phyloP scores from a whole-genome alignment of 2,329 filamentous ascomycete species.

The Botrytis fabae region DNA sequence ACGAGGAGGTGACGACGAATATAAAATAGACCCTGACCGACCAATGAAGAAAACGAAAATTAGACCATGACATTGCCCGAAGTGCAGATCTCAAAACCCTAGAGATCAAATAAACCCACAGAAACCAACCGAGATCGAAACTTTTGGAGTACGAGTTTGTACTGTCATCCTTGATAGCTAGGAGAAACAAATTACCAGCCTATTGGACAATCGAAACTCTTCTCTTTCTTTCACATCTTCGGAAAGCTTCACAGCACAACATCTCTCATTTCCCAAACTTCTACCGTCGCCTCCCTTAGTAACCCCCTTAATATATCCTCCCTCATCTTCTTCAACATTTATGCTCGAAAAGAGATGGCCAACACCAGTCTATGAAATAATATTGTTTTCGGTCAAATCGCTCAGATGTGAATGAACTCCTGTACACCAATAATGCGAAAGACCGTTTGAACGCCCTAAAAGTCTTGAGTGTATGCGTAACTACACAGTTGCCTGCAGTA shows the following conservation, averaged over 20 bases:
- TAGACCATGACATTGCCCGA: slow-evolving; percentile 31
- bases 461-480: slow-evolving; percentile 36
- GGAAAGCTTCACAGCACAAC: slow-evolving; percentile 36
- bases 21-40: slow-evolving; percentile 23
- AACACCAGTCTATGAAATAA: slow-evolving; percentile 41
- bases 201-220: slow-evolving; percentile 24
- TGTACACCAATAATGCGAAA: slow-evolving; percentile 40
- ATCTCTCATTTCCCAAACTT: slow-evolving; percentile 32
- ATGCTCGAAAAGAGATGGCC: slow-evolving; percentile 37
- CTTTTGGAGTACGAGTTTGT: slow-evolving; percentile 28
- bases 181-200: slow-evolving; percentile 32
- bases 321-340: slow-evolving; percentile 27
- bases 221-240: slow-evolving; percentile 24
- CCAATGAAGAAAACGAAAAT: slow-evolving; percentile 26
- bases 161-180: slow-evolving; percentile 26
- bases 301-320: slow-evolving; percentile 23
- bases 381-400: slow-evolving; percentile 39
- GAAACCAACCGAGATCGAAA: slow-evolving; percentile 29
- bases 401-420: slow-evolving; percentile 41
- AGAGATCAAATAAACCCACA: slow-evolving; percentile 26
- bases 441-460: slow-evolving; percentile 38
- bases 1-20: slow-evolving; percentile 19
- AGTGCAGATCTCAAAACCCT: slow-evolving; percentile 28
- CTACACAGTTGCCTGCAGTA: slow-evolving; percentile 34
- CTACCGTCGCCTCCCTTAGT: slow-evolving; percentile 24